Conservation (phyloP, 1,284 basidiomycete genomes). For the Fomitopsis palustris region DNA sequence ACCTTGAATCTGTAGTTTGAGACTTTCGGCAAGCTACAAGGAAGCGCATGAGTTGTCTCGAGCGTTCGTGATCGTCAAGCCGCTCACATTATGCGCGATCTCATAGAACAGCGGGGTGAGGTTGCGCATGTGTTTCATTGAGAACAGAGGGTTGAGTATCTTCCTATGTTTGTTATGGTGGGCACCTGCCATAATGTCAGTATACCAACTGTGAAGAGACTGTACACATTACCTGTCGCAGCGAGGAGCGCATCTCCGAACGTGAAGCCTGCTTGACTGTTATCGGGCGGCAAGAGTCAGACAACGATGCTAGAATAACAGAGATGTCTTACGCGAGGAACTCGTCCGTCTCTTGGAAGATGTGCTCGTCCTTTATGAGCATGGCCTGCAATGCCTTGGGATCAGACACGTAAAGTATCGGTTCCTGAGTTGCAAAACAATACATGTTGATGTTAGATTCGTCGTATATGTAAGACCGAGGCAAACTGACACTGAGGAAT, state of each 20-base stretch:
- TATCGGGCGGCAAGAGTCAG: too few species aligned
- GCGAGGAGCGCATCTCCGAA: background rate
- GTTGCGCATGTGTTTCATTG: conserved; percentile 21
- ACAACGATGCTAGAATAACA: background rate
- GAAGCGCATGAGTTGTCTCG: too few species aligned
- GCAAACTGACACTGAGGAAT: conserved; percentile 9
- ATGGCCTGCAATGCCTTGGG: conserved; percentile 34
- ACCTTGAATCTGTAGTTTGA: conserved; percentile 5
- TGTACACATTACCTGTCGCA: background rate
- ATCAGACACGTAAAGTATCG: conserved; percentile 10
- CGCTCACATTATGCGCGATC: conserved; percentile 17
- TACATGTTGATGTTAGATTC: too few species aligned
- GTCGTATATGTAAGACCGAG: background rate
- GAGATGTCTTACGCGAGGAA: conserved; percentile 11
- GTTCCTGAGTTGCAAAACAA: background rate
- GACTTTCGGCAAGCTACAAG: conserved; percentile 14
- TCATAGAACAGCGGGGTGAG: conserved; percentile 20
- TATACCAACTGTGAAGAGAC: background rate
- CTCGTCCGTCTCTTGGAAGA: conserved; percentile 28
- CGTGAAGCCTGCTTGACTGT: background rate
- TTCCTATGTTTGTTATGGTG: conserved; percentile 18
- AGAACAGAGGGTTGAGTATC: conserved; percentile 27
- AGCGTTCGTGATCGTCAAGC: too few species aligned
- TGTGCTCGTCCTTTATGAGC: conserved; percentile 32
- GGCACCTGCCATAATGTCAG: conserved; percentile 8